Base-by-base conservation (phyloP, 2,329 filamentous ascomycete genomes). In the Talaromyces amestolkiae region DNA sequence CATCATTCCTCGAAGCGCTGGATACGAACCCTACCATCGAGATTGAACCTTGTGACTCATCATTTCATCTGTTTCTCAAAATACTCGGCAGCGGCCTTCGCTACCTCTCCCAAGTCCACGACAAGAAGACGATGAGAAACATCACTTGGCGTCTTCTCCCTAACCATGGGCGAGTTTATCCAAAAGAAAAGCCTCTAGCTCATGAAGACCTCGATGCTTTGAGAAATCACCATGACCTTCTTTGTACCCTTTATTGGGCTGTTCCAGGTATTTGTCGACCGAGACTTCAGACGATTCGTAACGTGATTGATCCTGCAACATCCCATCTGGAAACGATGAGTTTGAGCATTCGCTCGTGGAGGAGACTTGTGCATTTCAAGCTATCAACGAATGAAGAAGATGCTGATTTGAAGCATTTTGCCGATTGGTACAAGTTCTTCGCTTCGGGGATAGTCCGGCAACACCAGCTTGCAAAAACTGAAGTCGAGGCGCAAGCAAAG, bases 61-160 rank as follows among this genome's bases (percentile, higher is more conserved):
- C 84, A 11, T 89, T 88, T 63, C 84, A 86, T 69, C 82, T 87
- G 5, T 82, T 87, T 65, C 75, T 89, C 43, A 89, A 88, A 72
- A 81, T 83, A 53, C 76, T 87, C 22, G 84, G 78, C 17, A 75
- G 78, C 43, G 83, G 84, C 8, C 71, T 88, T 8, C 77, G 75
- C 22, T 79, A 79, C 9, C 79, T 88, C 78, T 76, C 75, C 15
- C 64, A 73, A 19, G 63, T 77, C 0, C 84, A 85, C 68, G 71
- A 80, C 7, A 81, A 83, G 58, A 87, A 84, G 68, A 86, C 83
- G 70, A 79, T 88, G 59, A 80, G 80, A 17, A 84, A 84, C 65
- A 81, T 86, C 63, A 81, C 83, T 3, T 87, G 83, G 78, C 82
- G 86, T 27, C 79, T 85, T 27, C 79, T 87, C 37, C 86, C 86